Evolutionary conservation across 1,284 basidiomycete species (phyloP).

Genomic region (Sphagnurus paluster): DNA sequence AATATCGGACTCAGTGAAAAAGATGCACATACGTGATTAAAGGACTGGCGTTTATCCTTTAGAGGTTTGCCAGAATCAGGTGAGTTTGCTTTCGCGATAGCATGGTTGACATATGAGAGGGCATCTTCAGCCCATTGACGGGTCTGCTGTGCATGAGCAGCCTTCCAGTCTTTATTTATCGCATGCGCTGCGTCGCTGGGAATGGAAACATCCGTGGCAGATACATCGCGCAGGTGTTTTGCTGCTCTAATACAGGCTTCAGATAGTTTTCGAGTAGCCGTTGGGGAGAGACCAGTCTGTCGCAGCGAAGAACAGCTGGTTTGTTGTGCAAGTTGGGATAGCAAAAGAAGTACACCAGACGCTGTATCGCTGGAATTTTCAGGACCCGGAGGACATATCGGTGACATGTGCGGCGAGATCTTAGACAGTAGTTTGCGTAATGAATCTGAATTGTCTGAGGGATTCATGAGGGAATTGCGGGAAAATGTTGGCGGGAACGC

Average conservation of each 20-base stretch:
- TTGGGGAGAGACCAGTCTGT: background rate
- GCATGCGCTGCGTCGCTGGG: background rate
- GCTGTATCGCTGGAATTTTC: too few relatives aligned
- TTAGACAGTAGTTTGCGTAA: too few relatives aligned
- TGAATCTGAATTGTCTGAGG: too few relatives aligned
- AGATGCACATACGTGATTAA: constrained; percentile 18
- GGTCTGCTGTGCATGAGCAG: constrained; percentile 1
- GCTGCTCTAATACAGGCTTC: constrained; percentile 4
- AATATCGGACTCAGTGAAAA: background rate
- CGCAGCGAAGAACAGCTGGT: background rate
- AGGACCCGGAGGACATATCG: background rate
- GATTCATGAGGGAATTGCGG: too few relatives aligned
- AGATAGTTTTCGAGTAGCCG: background rate
- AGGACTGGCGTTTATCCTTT: constrained; percentile 5
- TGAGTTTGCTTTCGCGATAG: background rate
- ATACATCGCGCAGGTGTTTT: constrained; percentile 4
- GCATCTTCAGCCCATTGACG: constrained; percentile 10
- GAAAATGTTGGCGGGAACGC: too few relatives aligned
- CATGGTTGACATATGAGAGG: background rate
- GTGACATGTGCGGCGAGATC: too few relatives aligned
- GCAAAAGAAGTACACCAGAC: background rate
- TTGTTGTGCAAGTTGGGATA: background rate
- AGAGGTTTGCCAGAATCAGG: too few relatives aligned
- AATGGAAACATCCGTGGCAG: background rate
- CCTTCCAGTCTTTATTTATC: constrained; percentile 1